phyloP scores from a whole-genome alignment of 768 basidiomycete species.

The Botryobasidium botryosum region DNA sequence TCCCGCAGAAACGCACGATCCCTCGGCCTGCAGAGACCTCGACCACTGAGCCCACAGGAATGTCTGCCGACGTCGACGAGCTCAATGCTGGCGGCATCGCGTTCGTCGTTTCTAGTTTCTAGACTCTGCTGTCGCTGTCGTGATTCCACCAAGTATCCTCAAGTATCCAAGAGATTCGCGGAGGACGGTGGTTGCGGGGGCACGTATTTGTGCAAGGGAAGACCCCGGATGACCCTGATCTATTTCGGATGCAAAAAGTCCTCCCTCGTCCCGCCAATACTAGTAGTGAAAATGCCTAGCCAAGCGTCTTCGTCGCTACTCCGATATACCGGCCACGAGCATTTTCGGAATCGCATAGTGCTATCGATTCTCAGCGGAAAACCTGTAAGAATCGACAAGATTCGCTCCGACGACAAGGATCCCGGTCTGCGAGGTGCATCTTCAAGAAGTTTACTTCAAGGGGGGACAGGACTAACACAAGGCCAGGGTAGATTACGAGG shows the following conservation, averaged over 20 bases:
- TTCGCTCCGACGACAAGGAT: slow-evolving; percentile 83
- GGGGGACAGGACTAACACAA: background rate
- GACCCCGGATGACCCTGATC: no score
- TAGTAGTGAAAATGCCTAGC: no score
- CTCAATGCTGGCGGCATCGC: slow-evolving; percentile 1
- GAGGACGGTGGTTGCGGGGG: no score
- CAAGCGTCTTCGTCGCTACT: no score
- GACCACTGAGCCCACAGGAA: slow-evolving; percentile 54
- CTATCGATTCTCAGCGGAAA: slow-evolving; percentile 84
- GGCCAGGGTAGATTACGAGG: slow-evolving; percentile 65
- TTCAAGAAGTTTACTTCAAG: no score
- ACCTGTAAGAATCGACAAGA: slow-evolving; percentile 66
- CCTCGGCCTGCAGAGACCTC: slow-evolving; percentile 69
- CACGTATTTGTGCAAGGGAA: no score
- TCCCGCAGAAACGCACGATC: slow-evolving; percentile 68
- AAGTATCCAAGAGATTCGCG: no score
- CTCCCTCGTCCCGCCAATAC: no score
- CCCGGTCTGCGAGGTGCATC: slow-evolving; percentile 75
- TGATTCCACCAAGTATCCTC: no score
- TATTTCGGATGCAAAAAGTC: no score
- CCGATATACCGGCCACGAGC: slow-evolving; percentile 44
- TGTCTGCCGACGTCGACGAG: slow-evolving; percentile 6
- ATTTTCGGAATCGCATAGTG: slow-evolving; percentile 70
- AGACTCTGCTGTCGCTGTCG: no score
- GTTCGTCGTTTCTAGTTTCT: no score